phyloP scores from a whole-genome alignment of 176 grass and related monocot species.

The Musa schizocarpa region DNA sequence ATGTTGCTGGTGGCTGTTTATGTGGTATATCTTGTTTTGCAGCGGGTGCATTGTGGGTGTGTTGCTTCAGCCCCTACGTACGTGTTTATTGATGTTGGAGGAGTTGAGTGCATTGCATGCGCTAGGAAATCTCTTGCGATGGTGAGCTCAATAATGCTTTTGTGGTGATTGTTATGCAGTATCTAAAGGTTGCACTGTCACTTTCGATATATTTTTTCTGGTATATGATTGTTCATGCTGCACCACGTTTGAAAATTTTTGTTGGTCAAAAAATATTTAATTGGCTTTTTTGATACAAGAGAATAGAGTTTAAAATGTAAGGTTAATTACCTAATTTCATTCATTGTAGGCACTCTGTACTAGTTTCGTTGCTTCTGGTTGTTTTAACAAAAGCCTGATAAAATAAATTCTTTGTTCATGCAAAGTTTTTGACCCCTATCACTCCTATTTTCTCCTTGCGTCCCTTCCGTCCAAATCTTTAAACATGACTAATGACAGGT shows the following conservation, averaged over 20 bases:
- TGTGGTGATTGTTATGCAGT: not conserved
- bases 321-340: not conserved
- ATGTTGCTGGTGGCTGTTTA: not conserved
- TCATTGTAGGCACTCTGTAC: not conserved
- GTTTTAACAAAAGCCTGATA: too few species aligned
- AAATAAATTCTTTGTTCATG: too few species aligned
- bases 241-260: not conserved
- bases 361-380: not conserved
- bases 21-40: not conserved
- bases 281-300: not conserved
- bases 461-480: too few species aligned
- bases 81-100: constrained; percentile 64
- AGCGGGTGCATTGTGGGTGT: constrained; percentile 92
- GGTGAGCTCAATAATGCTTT: constrained; percentile 15
- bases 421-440: too few species aligned
- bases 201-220: not conserved
- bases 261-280: not conserved
- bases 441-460: too few species aligned
- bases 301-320: not conserved
- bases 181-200: not conserved
- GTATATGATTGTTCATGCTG: too few species aligned
- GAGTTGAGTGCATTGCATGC: constrained; percentile 71
- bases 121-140: constrained; percentile 44
- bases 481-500: too few species aligned
- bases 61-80: constrained; percentile 67